Evolutionary conservation across 192 early-diverging fungal species (phyloP).

Genomic region (Coemansia sp.): DNA sequence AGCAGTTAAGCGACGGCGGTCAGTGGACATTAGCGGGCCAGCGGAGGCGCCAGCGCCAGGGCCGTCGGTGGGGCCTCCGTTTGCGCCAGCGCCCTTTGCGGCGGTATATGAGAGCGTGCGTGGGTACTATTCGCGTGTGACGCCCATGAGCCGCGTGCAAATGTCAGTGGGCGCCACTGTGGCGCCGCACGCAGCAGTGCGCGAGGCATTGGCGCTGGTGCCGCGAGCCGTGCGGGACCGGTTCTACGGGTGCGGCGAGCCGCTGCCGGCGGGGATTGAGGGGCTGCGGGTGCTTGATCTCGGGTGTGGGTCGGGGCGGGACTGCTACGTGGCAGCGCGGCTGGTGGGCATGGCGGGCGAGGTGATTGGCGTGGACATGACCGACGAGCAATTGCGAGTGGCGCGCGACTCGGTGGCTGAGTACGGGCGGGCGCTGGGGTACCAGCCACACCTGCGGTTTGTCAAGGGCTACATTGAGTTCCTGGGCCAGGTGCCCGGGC

Average conservation of each 20-base stretch:
- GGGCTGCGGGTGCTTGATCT: slow-evolving; percentile 54
- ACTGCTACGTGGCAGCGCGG: slow-evolving; percentile 57
- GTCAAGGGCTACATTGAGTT: slow-evolving; percentile 56
- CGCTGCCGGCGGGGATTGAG: slow-evolving; percentile 52
- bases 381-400: slow-evolving; percentile 54
- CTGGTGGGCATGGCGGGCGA: slow-evolving; percentile 49
- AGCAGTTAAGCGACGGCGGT: slow-evolving; percentile 39
- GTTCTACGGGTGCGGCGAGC: slow-evolving; percentile 56
- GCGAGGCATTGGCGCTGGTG: slow-evolving; percentile 45
- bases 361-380: slow-evolving; percentile 59
- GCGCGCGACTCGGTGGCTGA: slow-evolving; percentile 34
- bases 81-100: slow-evolving; percentile 32
- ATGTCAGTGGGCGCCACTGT: slow-evolving; percentile 47
- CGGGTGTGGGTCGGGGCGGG: slow-evolving; percentile 54
- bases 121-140: slow-evolving; percentile 54
- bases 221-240: slow-evolving; percentile 41
- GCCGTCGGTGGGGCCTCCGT: background rate
- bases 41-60: background rate
- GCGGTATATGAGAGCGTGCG: slow-evolving; percentile 57
- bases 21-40: slow-evolving; percentile 27
- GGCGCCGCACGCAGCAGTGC: slow-evolving; percentile 32
- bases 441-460: slow-evolving; percentile 47
- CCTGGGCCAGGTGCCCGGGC: slow-evolving; percentile 26
- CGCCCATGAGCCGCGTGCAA: slow-evolving; percentile 48
- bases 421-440: slow-evolving; percentile 41